Evolutionary conservation across 2,329 filamentous ascomycete species (phyloP).

Genomic region (Talaromyces sp.): DNA sequence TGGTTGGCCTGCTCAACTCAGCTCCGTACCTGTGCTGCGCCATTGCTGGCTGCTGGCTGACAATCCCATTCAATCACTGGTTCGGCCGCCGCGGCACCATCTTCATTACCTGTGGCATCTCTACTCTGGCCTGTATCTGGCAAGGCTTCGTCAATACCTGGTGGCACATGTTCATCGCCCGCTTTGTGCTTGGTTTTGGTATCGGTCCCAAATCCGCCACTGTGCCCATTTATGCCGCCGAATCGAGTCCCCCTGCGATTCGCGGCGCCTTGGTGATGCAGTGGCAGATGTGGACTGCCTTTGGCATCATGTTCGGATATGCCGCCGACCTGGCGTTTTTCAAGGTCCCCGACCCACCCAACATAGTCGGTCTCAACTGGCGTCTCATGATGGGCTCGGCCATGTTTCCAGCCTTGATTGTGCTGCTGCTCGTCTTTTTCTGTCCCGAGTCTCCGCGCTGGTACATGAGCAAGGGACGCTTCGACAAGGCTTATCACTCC

Average conservation of each 20-base stretch:
- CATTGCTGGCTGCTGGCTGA: constrained; percentile 67
- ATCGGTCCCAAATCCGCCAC: constrained; percentile 72
- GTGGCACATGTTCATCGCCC: constrained; percentile 64
- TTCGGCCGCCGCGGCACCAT: constrained; percentile 71
- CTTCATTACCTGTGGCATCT: constrained; percentile 69
- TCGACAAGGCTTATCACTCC: constrained; percentile 37
- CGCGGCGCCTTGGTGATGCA: constrained; percentile 76
- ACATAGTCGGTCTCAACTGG: constrained; percentile 58
- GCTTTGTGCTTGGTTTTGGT: constrained; percentile 69
- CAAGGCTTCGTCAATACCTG: constrained; percentile 64
- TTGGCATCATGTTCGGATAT: constrained; percentile 52
- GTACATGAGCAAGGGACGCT: constrained; percentile 42
- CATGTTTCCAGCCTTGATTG: constrained; percentile 55
- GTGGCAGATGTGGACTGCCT: constrained; percentile 60
- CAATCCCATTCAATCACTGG: constrained; percentile 63
- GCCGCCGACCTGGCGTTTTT: constrained; percentile 59
- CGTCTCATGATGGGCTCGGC: constrained; percentile 65
- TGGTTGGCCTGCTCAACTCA: constrained; percentile 58
- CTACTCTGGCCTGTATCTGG: constrained; percentile 50
- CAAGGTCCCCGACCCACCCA: constrained; percentile 45
- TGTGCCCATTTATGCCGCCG: constrained; percentile 71
- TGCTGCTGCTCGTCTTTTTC: constrained; percentile 56
- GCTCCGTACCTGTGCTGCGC: constrained; percentile 59
- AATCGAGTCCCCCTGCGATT: constrained; percentile 63
- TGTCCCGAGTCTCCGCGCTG: constrained; percentile 52